phyloP scores from a whole-genome alignment of 2,329 filamentous ascomycete genomes.

The Phaeomoniella chlamydospora region DNA sequence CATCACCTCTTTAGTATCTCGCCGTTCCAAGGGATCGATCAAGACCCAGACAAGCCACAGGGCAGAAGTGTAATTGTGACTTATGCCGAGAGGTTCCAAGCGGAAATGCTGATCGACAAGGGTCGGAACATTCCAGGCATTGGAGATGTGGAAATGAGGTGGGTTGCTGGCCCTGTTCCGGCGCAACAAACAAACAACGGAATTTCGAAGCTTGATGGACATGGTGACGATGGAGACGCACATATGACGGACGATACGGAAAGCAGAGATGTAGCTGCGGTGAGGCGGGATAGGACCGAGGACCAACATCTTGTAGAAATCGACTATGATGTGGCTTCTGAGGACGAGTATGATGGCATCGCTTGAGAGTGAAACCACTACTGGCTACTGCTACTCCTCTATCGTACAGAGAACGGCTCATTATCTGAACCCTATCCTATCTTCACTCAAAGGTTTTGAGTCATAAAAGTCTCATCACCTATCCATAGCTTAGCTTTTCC shows the following conservation, averaged over 20 bases:
- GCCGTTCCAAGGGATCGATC: conserved; percentile 30
- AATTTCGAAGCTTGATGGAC: conserved; percentile 2
- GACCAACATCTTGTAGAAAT: conserved; percentile 1
- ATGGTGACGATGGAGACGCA: conserved; percentile 1
- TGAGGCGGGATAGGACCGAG: not conserved
- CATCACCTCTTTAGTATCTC: conserved; percentile 35
- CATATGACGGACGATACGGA: conserved; percentile 2
- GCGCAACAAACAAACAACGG: conserved; percentile 6
- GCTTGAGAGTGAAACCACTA: too few relatives aligned
- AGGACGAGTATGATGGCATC: conserved; percentile 1
- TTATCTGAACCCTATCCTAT: too few relatives aligned
- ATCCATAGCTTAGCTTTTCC: too few relatives aligned
- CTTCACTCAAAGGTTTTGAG: too few relatives aligned
- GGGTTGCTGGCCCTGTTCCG: conserved; percentile 30
- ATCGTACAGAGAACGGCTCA: too few relatives aligned
- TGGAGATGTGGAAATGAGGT: conserved; percentile 39
- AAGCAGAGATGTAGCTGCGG: not conserved
- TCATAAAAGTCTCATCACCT: too few relatives aligned
- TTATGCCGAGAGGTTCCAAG: conserved; percentile 35
- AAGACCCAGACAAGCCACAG: conserved; percentile 22
- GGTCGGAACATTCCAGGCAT: conserved; percentile 33
- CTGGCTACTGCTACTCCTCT: too few relatives aligned
- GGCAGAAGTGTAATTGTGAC: conserved; percentile 21
- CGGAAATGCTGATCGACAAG: conserved; percentile 38
- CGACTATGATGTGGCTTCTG: conserved; percentile 1